phyloP scores from a whole-genome alignment of 139 green algal genomes.

The Chlorella sorokiniana region DNA sequence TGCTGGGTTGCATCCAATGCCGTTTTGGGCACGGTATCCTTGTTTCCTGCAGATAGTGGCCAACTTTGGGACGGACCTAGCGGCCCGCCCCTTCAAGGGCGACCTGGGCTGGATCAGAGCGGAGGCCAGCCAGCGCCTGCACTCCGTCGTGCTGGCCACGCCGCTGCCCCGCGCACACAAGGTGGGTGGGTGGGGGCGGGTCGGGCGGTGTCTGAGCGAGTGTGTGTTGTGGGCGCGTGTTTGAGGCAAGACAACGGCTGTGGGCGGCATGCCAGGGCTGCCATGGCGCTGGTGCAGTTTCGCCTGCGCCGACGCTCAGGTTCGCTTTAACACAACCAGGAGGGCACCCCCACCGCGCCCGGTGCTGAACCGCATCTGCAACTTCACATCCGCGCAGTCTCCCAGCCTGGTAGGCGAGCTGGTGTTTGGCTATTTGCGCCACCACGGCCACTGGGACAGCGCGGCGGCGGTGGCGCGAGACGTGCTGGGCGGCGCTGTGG shows the following conservation, averaged over 20 bases:
- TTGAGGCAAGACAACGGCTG: neutral
- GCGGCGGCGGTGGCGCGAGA: slow-evolving; percentile 61
- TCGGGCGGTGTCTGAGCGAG: neutral
- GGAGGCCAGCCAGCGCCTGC: slow-evolving; percentile 33
- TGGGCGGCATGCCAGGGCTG: neutral
- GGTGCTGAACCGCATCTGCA: neutral
- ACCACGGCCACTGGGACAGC: slow-evolving; percentile 66
- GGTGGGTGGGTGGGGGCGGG: neutral
- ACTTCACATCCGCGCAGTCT: neutral
- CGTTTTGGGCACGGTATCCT: neutral
- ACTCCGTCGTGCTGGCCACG: slow-evolving; percentile 23
- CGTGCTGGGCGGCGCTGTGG: slow-evolving; percentile 47
- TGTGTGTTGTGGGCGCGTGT: neutral
- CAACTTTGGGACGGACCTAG: slow-evolving; percentile 65
- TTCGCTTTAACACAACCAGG: neutral
- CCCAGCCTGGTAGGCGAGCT: slow-evolving; percentile 59
- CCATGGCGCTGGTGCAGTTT: no score
- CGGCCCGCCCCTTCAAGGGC: slow-evolving; percentile 37
- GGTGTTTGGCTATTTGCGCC: slow-evolving; percentile 71
- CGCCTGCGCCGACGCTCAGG: no score
- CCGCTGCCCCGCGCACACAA: slow-evolving; percentile 26
- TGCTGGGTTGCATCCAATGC: neutral
- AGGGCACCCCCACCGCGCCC: no score
- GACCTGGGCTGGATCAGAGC: slow-evolving; percentile 42
- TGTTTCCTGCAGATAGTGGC: slow-evolving; percentile 41